These are phyloP conservation scores for Auricularia cornea DNA, from an alignment of 768 basidiomycete species.

Conservation along the genomic window DNA sequence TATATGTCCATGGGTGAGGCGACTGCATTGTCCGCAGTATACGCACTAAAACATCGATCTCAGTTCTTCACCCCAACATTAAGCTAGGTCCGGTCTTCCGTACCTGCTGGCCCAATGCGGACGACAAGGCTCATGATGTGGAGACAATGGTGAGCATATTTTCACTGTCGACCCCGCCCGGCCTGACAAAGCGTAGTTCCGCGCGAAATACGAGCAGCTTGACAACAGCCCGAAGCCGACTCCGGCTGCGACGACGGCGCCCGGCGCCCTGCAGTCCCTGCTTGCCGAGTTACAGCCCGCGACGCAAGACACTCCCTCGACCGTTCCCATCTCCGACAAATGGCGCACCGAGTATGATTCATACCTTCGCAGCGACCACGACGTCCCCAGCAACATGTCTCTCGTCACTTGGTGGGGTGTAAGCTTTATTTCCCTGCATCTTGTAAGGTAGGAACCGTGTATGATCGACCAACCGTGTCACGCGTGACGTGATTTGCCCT, in stretches of 20 bases:
- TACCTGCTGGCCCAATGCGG: neutral
- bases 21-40: too few species aligned
- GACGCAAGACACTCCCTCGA: neutral
- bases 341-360: slow-evolving; percentile 16
- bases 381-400: slow-evolving; percentile 12
- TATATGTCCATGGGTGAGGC: neutral
- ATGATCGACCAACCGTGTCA: too few species aligned
- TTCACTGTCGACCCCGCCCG: too few species aligned
- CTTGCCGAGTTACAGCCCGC: slow-evolving; percentile 10
- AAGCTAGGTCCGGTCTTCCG: neutral
- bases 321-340: slow-evolving; percentile 8
- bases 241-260: neutral
- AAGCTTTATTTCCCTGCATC: too few species aligned
- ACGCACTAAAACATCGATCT: neutral
- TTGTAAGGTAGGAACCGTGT: too few species aligned
- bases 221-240: neutral
- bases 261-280: neutral
- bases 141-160: neutral
- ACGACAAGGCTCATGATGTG: neutral
- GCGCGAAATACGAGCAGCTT: slow-evolving; percentile 6
- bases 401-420: slow-evolving; percentile 30
- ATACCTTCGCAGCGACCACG: slow-evolving; percentile 14
- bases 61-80: neutral
- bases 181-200: too few species aligned
- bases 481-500: too few species aligned